These are phyloP conservation scores for Oxytropis ochrocephala DNA, from an alignment of 306 rosid genomes.

Conservation along the genomic window DNA sequence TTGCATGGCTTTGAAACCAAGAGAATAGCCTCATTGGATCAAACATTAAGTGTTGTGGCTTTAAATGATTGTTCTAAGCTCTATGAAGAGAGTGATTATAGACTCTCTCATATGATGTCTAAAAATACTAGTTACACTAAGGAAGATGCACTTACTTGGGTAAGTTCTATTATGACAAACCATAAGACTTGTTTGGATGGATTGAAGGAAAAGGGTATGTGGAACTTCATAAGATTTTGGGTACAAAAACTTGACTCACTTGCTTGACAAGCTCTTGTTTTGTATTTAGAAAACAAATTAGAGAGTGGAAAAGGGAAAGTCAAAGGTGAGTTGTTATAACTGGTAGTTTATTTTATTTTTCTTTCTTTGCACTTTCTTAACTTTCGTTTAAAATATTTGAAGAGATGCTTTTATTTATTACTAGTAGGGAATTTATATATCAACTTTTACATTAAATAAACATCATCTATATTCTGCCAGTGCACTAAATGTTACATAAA, in stretches of 20 bases:
- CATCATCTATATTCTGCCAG: neutral
- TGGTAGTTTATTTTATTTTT: neutral
- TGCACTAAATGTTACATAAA: conserved; percentile 14
- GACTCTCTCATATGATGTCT: conserved; percentile 30
- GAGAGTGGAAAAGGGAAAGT: conserved; percentile 10
- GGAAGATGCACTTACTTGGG: conserved; percentile 47
- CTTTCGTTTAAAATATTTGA: neutral
- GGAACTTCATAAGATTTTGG: neutral
- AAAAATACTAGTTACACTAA: neutral
- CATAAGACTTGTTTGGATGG: conserved; percentile 53
- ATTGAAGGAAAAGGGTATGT: conserved; percentile 34
- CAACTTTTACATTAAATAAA: conserved; percentile 5
- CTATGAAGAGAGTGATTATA: conserved; percentile 47
- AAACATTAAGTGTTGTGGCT: conserved; percentile 11
- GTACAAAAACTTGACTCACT: conserved; percentile 33
- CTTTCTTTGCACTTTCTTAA: neutral
- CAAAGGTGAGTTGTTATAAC: neutral
- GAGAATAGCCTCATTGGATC: neutral
- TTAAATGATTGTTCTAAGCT: conserved; percentile 51
- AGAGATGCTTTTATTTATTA: neutral
- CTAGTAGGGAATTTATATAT: neutral
- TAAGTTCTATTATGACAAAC: conserved; percentile 46
- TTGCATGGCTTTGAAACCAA: neutral
- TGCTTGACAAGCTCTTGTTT: conserved; percentile 42
- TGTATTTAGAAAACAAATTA: conserved; percentile 19